These are phyloP conservation scores for Cryptococcus sp. DNA, from an alignment of 1,284 basidiomycete species.

Conservation along the genomic window DNA sequence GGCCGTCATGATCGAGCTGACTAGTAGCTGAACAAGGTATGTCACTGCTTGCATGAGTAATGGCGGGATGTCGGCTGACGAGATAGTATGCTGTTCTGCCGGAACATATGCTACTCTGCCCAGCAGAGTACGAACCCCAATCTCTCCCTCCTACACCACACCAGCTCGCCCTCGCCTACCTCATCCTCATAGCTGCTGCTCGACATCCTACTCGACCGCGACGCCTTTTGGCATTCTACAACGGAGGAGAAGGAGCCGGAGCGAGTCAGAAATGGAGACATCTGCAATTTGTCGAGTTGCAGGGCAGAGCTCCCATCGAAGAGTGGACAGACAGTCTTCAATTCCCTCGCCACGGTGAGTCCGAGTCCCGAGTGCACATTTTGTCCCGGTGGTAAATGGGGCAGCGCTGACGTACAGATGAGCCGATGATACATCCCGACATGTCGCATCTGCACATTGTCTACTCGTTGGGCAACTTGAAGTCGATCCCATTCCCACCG, in stretches of 20 bases:
- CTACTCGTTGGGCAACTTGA: slow-evolving; percentile 49
- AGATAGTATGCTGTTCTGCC: slow-evolving; percentile 66
- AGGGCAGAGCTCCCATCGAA: slow-evolving; percentile 66
- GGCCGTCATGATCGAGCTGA: slow-evolving; percentile 34
- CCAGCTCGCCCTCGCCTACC: slow-evolving; percentile 68
- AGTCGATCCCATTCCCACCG: slow-evolving; percentile 49
- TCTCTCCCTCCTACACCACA: slow-evolving; percentile 66
- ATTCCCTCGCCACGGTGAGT: slow-evolving; percentile 58
- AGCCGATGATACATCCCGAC: slow-evolving; percentile 60
- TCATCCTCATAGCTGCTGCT: slow-evolving; percentile 59
- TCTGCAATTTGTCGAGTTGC: slow-evolving; percentile 67
- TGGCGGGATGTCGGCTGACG: slow-evolving; percentile 2
- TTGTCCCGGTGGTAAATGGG: neutral
- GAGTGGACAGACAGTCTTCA: slow-evolving; percentile 55
- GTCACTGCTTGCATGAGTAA: neutral
- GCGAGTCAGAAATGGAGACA: slow-evolving; percentile 85
- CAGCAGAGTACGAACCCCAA: slow-evolving; percentile 52
- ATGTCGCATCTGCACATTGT: slow-evolving; percentile 77
- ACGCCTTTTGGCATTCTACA: slow-evolving; percentile 74
- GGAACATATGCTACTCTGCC: slow-evolving; percentile 65
- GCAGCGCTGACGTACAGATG: slow-evolving; percentile 51
- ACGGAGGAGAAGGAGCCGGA: slow-evolving; percentile 73
- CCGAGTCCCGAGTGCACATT: no score
- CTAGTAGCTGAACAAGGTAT: slow-evolving; percentile 26
- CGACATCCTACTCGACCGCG: slow-evolving; percentile 52